Base-by-base conservation (phyloP, 1,284 basidiomycete genomes). In the Ustilago hordei region DNA sequence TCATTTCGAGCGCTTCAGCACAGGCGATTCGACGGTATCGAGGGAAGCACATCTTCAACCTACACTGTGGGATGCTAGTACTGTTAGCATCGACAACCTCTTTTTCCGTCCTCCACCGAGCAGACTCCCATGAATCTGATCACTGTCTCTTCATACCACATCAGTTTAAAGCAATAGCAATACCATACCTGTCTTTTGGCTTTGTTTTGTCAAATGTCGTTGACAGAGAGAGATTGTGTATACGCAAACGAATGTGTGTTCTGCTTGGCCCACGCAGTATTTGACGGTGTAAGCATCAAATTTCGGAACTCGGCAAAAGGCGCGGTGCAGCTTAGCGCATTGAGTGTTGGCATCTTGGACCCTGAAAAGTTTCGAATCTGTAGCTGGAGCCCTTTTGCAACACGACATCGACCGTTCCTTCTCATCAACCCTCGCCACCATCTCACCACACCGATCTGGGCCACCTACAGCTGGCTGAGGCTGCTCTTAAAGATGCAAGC, bases 81-180 rank as follows among this genome's bases (percentile, higher is more conserved):
- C 53, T 7, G 64, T 65, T 8, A 53, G 43, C 31, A 9, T 64
- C 11, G 64, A 70, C 31, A 58, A 64, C 31, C 60, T 70, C 17
- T 75, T 75, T 47, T 75, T 75, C 32, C 64, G 72, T 1, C 64
- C 67, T 34, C 72, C 72, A 2, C 60, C 55, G 8, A 32, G n/a
- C 28, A 32, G 41, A n/a, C 4, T n/a, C 41, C 55, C 55, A n/a
- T 58, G 55, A 7, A n/a, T 5, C 8, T 67, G 48, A 55, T 13
- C 13, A 35, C 12, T 45, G 35, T 31, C 12, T 31, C 32, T 12
- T 31, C 34, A 9, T 28, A 53, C 17, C 52, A 15, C 7, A 6
- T 41, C 3, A 28, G 23, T 28, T 28, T 28, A 28, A 28, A 28
- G 23, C 23, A 13, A 11, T 19, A 45, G 43, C n/a, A 45, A 19